Evolutionary conservation across 2,329 filamentous ascomycete species (phyloP).

Genomic region (Penicillium sp.): DNA sequence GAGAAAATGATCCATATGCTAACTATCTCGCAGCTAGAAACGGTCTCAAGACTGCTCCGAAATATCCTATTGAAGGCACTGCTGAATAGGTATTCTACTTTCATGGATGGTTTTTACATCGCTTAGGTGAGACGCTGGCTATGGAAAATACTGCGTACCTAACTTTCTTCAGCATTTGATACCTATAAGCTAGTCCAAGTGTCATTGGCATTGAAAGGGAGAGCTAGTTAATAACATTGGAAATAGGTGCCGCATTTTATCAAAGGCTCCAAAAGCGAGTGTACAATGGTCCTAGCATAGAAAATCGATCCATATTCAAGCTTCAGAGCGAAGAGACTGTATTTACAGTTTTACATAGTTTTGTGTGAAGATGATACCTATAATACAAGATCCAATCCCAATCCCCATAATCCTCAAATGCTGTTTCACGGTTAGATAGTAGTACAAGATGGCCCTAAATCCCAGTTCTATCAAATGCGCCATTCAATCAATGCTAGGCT

Average conservation of each 20-base stretch:
- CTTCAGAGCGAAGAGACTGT: constrained; percentile 28
- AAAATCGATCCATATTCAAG: background rate
- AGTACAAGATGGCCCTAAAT: constrained; percentile 12
- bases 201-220: too few relatives aligned
- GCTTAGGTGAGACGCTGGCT: background rate
- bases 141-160: background rate
- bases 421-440: constrained; percentile 6
- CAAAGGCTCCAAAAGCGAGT: background rate
- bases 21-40: background rate
- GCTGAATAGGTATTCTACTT: background rate
- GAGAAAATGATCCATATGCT: background rate
- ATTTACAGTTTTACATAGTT: constrained; percentile 17
- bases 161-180: too few relatives aligned
- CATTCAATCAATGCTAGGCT: constrained; percentile 5
- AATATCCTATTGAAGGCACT: background rate
- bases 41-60: background rate
- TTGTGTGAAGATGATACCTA: constrained; percentile 18
- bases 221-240: too few relatives aligned
- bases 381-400: constrained; percentile 16
- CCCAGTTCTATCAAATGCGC: constrained; percentile 7
- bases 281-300: background rate
- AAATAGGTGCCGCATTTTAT: too few relatives aligned
- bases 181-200: too few relatives aligned
- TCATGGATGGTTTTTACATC: background rate
- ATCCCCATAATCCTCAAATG: constrained; percentile 11